Evolutionary conservation across 495 filamentous ascomycete species (phyloP).

Genomic region (Aspergillus indologenus): DNA sequence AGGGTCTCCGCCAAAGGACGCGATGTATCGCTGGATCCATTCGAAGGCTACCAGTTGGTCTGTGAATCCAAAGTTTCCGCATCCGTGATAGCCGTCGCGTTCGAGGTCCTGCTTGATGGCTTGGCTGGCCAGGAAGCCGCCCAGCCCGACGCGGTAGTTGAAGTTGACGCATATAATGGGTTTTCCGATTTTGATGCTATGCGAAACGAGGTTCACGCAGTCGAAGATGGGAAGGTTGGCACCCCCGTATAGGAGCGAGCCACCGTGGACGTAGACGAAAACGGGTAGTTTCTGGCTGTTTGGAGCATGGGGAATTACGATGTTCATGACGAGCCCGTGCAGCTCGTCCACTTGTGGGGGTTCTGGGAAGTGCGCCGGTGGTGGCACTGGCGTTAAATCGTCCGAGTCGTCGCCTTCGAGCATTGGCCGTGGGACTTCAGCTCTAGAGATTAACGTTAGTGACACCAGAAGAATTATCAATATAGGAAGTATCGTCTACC

Average conservation of each 20-base stretch:
- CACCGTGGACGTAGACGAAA: slow-evolving; percentile 31
- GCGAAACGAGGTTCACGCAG: slow-evolving; percentile 27
- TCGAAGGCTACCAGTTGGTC: slow-evolving; percentile 32
- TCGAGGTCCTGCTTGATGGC: slow-evolving; percentile 22
- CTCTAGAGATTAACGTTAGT: slow-evolving; percentile 5
- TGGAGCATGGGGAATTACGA: slow-evolving; percentile 22
- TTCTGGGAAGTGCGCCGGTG: slow-evolving; percentile 20
- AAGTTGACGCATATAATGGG: slow-evolving; percentile 30
- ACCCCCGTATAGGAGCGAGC: slow-evolving; percentile 30
- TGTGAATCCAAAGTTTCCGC: slow-evolving; percentile 34
- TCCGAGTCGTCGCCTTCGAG: slow-evolving; percentile 24
- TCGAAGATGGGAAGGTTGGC: slow-evolving; percentile 32
- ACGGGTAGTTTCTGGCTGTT: slow-evolving; percentile 17
- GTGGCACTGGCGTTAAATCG: slow-evolving; percentile 28
- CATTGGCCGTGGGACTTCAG: slow-evolving; percentile 27
- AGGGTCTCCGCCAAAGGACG: slow-evolving; percentile 60
- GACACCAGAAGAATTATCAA: no score
- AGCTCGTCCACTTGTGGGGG: slow-evolving; percentile 21
- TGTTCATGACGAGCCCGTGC: slow-evolving; percentile 30
- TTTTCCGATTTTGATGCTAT: slow-evolving; percentile 18
- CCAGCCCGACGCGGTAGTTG: slow-evolving; percentile 31
- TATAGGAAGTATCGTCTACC: slow-evolving; percentile 12
- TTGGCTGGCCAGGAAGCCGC: slow-evolving; percentile 27
- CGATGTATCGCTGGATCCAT: slow-evolving; percentile 45
- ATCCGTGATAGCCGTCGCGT: slow-evolving; percentile 20